These are phyloP conservation scores for Starmerella apicola DNA, from an alignment of 805 yeast genomes.

Conservation along the genomic window DNA sequence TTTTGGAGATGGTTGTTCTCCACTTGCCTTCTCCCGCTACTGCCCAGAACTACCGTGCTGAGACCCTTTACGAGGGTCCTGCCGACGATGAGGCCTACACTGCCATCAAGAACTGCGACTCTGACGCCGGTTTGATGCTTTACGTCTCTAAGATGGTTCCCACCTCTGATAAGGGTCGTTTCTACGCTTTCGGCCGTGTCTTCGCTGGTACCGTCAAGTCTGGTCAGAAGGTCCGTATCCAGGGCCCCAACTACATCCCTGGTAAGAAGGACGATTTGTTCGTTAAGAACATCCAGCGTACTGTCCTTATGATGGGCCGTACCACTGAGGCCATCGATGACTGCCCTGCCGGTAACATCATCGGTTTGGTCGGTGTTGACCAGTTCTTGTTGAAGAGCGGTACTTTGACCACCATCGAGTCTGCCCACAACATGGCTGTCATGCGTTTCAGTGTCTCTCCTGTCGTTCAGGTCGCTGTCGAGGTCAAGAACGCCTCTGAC, in stretches of 20 bases:
- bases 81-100: conserved; percentile 68
- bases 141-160: conserved; percentile 99
- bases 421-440: conserved; percentile 98
- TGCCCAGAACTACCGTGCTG: conserved; percentile 99
- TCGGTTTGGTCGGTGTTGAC: conserved; percentile 99
- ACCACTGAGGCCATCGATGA: conserved; percentile 95
- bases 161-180: conserved; percentile 99
- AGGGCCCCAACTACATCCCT: conserved; percentile 99
- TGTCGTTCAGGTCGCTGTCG: conserved; percentile 99
- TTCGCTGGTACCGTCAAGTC: conserved; percentile 98
- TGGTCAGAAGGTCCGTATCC: conserved; percentile 98
- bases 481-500: conserved; percentile 98
- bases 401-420: conserved; percentile 93
- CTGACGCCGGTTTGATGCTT: conserved; percentile 94
- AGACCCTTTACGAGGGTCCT: conserved; percentile 98
- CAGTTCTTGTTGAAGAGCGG: conserved; percentile 99
- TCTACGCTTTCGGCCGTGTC: conserved; percentile 99
- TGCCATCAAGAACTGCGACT: conserved; percentile 97
- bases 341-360: conserved; percentile 99
- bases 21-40: conserved; percentile 99
- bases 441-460: conserved; percentile 99
- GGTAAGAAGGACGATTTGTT: conserved; percentile 97
- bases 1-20: conserved; percentile 94
- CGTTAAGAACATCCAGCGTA: conserved; percentile 96
- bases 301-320: conserved; percentile 99